phyloP scores from a whole-genome alignment of 306 rosid genomes.

The Quillaja saponaria region DNA sequence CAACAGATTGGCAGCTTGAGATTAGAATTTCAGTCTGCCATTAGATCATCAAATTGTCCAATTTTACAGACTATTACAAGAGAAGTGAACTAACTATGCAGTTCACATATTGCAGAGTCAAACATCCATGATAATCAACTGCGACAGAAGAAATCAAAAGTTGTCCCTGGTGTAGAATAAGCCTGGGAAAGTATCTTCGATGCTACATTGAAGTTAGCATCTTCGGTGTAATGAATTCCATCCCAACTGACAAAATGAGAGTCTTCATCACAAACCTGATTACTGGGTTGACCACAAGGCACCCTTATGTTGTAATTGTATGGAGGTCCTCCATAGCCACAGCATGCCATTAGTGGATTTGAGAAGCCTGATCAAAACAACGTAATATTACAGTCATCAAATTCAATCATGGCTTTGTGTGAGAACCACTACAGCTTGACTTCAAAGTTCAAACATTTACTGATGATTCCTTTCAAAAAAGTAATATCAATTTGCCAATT shows the following conservation, averaged over 20 bases:
- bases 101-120: too few species aligned
- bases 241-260: conserved; percentile 71
- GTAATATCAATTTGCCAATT: conserved; percentile 6
- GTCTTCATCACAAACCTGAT: conserved; percentile 64
- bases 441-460: background rate
- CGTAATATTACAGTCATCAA: background rate
- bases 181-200: conserved; percentile 59
- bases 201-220: conserved; percentile 67
- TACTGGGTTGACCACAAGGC: conserved; percentile 79
- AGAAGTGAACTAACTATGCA: too few species aligned
- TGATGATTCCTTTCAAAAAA: background rate
- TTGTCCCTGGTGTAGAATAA: conserved; percentile 64
- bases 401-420: conserved; percentile 7
- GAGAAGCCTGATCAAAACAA: conserved; percentile 59
- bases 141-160: conserved; percentile 72
- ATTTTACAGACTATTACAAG: too few species aligned
- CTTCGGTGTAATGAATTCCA: conserved; percentile 76
- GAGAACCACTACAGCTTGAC: conserved; percentile 5
- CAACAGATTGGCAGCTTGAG: too few species aligned
- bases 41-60: too few species aligned
- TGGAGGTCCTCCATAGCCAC: conserved; percentile 90
- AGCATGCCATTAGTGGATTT: conserved; percentile 78
- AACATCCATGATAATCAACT: too few species aligned
- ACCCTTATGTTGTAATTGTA: conserved; percentile 68
- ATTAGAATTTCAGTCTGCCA: too few species aligned